Conservation (phyloP, 2,329 filamentous ascomycete species). For the Claviceps capensis region DNA sequence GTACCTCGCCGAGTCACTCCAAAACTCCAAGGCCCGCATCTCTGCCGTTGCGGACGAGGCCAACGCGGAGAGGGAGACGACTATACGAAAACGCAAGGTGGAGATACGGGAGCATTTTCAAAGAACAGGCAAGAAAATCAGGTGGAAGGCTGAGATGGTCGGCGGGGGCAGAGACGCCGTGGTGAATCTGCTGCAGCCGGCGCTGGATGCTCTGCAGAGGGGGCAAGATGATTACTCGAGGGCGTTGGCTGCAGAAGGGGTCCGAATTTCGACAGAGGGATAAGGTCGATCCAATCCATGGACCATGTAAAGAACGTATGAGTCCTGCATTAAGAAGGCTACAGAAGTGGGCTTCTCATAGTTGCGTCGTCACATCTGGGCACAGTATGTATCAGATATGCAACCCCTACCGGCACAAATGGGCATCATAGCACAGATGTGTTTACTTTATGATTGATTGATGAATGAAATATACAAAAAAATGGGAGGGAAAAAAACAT, state of each 20-base stretch:
- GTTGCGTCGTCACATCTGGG: too few relatives aligned
- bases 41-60: conserved; percentile 68
- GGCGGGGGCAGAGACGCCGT: conserved; percentile 67
- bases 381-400: too few relatives aligned
- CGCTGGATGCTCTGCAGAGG: conserved; percentile 53
- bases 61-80: conserved; percentile 55
- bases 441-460: too few relatives aligned
- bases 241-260: conserved; percentile 51
- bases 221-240: conserved; percentile 60
- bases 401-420: too few relatives aligned
- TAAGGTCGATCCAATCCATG: conserved; percentile 6
- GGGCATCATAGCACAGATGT: too few relatives aligned
- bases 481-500: too few relatives aligned
- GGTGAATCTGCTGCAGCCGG: conserved; percentile 60
- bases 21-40: conserved; percentile 64
- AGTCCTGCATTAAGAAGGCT: too few relatives aligned
- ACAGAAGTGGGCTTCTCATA: too few relatives aligned
- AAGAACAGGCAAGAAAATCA: conserved; percentile 59
- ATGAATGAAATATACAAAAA: too few relatives aligned
- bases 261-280: conserved; percentile 32
- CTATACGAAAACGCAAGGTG: conserved; percentile 51
- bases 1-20: conserved; percentile 70
- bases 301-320: too few relatives aligned
- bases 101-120: conserved; percentile 59
- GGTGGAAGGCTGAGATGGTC: conserved; percentile 53